These are phyloP conservation scores for Aspergillus cejpii DNA, from an alignment of 2,329 filamentous ascomycete genomes.

Conservation along the genomic window DNA sequence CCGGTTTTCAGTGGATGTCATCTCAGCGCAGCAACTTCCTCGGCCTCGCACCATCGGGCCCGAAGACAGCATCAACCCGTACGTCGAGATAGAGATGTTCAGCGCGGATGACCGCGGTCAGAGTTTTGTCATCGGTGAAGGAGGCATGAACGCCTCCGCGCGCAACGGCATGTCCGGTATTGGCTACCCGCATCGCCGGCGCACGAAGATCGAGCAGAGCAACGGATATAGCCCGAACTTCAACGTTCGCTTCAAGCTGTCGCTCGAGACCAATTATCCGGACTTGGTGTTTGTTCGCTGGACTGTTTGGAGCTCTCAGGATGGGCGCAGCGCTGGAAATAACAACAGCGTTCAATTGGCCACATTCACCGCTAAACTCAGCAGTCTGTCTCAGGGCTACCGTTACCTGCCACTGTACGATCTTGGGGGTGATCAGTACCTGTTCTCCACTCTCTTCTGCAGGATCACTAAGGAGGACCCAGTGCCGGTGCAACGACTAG, in stretches of 20 bases:
- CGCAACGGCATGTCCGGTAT: slow-evolving; percentile 61
- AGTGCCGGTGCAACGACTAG: slow-evolving; percentile 37
- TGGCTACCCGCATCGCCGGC: slow-evolving; percentile 65
- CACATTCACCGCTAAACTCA: slow-evolving; percentile 87
- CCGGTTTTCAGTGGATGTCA: slow-evolving; percentile 76
- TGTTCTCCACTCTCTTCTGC: slow-evolving; percentile 93
- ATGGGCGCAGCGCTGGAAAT: slow-evolving; percentile 64
- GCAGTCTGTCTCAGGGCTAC: slow-evolving; percentile 82
- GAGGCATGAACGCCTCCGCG: slow-evolving; percentile 58
- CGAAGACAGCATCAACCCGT: slow-evolving; percentile 77
- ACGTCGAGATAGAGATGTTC: slow-evolving; percentile 91
- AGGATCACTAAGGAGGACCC: slow-evolving; percentile 62
- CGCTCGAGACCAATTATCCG: slow-evolving; percentile 86
- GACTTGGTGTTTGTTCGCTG: slow-evolving; percentile 90
- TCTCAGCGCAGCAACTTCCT: slow-evolving; percentile 92
- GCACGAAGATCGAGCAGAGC: slow-evolving; percentile 71
- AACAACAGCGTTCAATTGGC: slow-evolving; percentile 61
- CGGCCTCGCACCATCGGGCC: slow-evolving; percentile 66
- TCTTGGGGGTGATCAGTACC: slow-evolving; percentile 79
- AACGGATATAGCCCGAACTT: slow-evolving; percentile 95
- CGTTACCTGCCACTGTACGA: slow-evolving; percentile 87
- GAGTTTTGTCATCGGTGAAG: slow-evolving; percentile 59
- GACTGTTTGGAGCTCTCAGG: slow-evolving; percentile 79
- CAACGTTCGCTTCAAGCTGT: slow-evolving; percentile 70
- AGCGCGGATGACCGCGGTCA: slow-evolving; percentile 87